These are phyloP conservation scores for Aplosporella prunicola DNA, from an alignment of 2,329 filamentous ascomycete species.

Conservation along the genomic window DNA sequence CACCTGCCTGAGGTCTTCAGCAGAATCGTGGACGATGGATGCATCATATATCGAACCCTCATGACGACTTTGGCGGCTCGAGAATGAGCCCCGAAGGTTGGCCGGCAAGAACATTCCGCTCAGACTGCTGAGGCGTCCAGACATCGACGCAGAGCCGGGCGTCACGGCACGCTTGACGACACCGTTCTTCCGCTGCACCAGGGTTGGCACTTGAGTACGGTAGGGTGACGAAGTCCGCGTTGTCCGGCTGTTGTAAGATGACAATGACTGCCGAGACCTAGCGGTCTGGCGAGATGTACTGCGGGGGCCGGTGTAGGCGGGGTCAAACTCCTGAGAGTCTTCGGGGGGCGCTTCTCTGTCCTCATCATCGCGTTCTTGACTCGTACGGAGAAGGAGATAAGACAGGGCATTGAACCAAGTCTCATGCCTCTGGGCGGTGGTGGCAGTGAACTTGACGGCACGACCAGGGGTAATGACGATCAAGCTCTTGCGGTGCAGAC, in stretches of 20 bases:
- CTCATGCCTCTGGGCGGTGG: slow-evolving; percentile 88
- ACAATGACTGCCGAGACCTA: slow-evolving; percentile 52
- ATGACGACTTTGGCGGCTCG: slow-evolving; percentile 33
- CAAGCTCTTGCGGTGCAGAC: slow-evolving; percentile 87
- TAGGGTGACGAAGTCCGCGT: slow-evolving; percentile 27
- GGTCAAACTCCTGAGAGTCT: slow-evolving; percentile 72
- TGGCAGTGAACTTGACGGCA: slow-evolving; percentile 85
- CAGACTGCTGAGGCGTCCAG: slow-evolving; percentile 35
- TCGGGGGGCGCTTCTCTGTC: slow-evolving; percentile 45
- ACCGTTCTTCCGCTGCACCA: slow-evolving; percentile 7
- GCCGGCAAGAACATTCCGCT: slow-evolving; percentile 38
- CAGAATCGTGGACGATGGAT: slow-evolving; percentile 56
- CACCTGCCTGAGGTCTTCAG: slow-evolving; percentile 71
- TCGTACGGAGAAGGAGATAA: slow-evolving; percentile 75
- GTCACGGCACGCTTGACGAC: too few species aligned
- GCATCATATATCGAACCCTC: slow-evolving; percentile 38
- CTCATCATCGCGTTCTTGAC: slow-evolving; percentile 45
- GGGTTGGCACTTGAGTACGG: slow-evolving; percentile 18
- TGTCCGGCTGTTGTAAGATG: slow-evolving; percentile 63
- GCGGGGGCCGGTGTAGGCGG: slow-evolving; percentile 35
- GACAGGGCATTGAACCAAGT: slow-evolving; percentile 98
- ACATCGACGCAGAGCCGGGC: slow-evolving; percentile 35
- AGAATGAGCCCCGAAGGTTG: slow-evolving; percentile 40
- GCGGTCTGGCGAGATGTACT: slow-evolving; percentile 45
- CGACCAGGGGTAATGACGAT: slow-evolving; percentile 83